Evolutionary conservation across 352 stramenopile genomes (phyloP).

Genomic region (Globisporangium spiculum): DNA sequence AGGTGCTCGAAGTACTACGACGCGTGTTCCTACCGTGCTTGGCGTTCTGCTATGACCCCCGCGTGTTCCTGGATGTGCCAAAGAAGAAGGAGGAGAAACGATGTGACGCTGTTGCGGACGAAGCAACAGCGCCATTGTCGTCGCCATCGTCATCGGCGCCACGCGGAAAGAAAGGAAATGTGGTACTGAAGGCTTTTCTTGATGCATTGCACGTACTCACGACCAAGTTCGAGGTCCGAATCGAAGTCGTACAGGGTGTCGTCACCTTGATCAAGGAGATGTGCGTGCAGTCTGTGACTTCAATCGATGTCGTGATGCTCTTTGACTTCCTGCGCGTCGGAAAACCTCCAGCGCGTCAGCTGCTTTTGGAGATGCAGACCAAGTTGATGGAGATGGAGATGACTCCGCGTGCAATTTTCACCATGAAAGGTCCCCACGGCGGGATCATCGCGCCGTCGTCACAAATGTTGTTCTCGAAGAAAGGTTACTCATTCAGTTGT

Average conservation of each 20-base stretch:
- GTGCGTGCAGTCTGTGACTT: conserved; percentile 57
- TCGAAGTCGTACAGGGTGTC: conserved; percentile 31
- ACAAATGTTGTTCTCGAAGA: conserved; percentile 64
- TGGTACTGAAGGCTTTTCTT: conserved; percentile 54
- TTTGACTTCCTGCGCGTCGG: conserved; percentile 74
- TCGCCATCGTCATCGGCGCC: not conserved
- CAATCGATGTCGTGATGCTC: conserved; percentile 55
- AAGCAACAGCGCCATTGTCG: not conserved
- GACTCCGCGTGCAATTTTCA: conserved; percentile 65
- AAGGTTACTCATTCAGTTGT: conserved; percentile 72
- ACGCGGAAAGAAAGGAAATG: conserved; percentile 28
- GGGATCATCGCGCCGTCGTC: conserved; percentile 63
- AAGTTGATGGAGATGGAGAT: conserved; percentile 50
- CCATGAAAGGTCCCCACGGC: conserved; percentile 56
- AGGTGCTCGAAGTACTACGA: conserved; percentile 37
- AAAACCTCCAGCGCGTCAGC: conserved; percentile 32
- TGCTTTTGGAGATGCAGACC: conserved; percentile 62
- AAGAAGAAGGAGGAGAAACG: not conserved
- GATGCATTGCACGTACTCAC: conserved; percentile 35
- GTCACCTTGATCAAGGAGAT: conserved; percentile 46
- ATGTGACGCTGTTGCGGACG: not conserved
- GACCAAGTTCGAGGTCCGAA: conserved; percentile 24
- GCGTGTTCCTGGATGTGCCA: conserved; percentile 29
- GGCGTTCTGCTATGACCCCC: conserved; percentile 34
- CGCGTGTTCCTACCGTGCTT: conserved; percentile 41